Evolutionary conservation across 2,329 filamentous ascomycete species (phyloP).

Genomic region (Colletotrichum eleusines): DNA sequence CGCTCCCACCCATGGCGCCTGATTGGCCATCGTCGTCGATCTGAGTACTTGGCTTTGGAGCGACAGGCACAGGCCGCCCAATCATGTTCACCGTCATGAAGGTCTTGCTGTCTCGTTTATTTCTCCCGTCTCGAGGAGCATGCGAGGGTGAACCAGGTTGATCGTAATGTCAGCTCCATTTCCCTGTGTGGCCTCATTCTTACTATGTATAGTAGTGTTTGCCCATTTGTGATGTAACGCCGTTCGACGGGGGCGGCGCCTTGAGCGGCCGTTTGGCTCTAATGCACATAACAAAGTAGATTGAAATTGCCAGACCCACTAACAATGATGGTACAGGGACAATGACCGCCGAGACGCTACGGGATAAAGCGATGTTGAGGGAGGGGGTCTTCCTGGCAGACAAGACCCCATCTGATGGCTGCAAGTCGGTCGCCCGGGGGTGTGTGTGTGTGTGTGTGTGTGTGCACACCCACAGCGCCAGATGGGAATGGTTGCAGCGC

Average conservation of each 20-base stretch:
- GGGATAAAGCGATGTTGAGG: slow-evolving; percentile 30
- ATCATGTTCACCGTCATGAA: not conserved
- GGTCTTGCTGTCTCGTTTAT: slow-evolving; percentile 20
- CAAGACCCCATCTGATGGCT: slow-evolving; percentile 13
- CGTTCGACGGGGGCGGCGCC: slow-evolving; percentile 6
- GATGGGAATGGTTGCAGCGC: slow-evolving; percentile 17
- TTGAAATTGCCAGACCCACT: slow-evolving; percentile 34
- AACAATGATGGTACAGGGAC: slow-evolving; percentile 17
- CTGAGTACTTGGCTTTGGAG: slow-evolving; percentile 31
- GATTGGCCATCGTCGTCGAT: slow-evolving; percentile 29
- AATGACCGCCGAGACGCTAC: slow-evolving; percentile 26
- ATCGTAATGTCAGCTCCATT: slow-evolving; percentile 20
- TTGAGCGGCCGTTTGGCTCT: slow-evolving; percentile 28
- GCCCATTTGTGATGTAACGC: not conserved
- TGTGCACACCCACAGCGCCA: slow-evolving; percentile 2
- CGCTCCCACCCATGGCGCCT: slow-evolving; percentile 3
- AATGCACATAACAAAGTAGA: slow-evolving; percentile 19
- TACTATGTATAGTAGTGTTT: no score
- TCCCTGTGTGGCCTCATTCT: not conserved
- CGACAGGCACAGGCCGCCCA: slow-evolving; percentile 25
- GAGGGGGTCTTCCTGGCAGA: slow-evolving; percentile 17
- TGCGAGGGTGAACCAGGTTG: slow-evolving; percentile 1
- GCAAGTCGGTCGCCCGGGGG: slow-evolving; percentile 9
- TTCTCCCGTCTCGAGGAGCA: slow-evolving; percentile 13
- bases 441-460: no score